phyloP scores from a whole-genome alignment of 2,329 filamentous ascomycete species.

The Paraconiothyrium sp. region DNA sequence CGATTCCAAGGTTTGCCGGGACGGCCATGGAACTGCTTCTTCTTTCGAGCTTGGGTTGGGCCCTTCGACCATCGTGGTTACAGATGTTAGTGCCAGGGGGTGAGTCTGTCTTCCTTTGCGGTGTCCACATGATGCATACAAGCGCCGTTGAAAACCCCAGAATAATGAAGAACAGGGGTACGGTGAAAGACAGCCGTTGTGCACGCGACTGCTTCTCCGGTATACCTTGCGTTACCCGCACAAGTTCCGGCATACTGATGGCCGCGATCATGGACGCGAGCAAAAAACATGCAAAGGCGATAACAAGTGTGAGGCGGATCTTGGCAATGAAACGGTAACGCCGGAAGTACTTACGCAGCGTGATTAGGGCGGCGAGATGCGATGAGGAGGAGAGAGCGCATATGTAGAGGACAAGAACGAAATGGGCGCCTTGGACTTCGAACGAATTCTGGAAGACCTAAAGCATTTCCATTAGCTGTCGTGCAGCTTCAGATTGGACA shows the following conservation, averaged over 20 bases:
- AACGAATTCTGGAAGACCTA: constrained; percentile 40
- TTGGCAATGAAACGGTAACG: constrained; percentile 41
- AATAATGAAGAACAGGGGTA: constrained; percentile 39
- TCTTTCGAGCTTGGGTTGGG: constrained; percentile 18
- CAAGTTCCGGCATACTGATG: constrained; percentile 29
- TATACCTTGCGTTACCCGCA: constrained; percentile 13
- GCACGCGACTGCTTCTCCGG: constrained; percentile 24
- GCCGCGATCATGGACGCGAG: constrained; percentile 39
- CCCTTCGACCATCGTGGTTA: constrained; percentile 12
- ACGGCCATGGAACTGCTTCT: background rate
- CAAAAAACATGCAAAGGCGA: constrained; percentile 39
- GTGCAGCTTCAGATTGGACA: background rate
- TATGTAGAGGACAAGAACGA: constrained; percentile 44
- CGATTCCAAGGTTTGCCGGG: constrained; percentile 26
- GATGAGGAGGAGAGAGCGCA: constrained; percentile 43
- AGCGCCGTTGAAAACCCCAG: constrained; percentile 41
- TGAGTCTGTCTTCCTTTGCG: constrained; percentile 16
- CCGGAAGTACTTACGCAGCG: constrained; percentile 41
- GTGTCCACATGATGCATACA: constrained; percentile 38
- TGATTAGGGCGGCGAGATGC: constrained; percentile 45
- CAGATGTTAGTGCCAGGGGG: constrained; percentile 18
- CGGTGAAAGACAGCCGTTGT: constrained; percentile 34
- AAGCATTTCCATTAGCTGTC: background rate
- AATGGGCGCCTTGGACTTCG: constrained; percentile 40
- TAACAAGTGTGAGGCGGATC: constrained; percentile 37